These are phyloP conservation scores for Rosa persica DNA, from an alignment of 306 rosid genomes.

Conservation along the genomic window DNA sequence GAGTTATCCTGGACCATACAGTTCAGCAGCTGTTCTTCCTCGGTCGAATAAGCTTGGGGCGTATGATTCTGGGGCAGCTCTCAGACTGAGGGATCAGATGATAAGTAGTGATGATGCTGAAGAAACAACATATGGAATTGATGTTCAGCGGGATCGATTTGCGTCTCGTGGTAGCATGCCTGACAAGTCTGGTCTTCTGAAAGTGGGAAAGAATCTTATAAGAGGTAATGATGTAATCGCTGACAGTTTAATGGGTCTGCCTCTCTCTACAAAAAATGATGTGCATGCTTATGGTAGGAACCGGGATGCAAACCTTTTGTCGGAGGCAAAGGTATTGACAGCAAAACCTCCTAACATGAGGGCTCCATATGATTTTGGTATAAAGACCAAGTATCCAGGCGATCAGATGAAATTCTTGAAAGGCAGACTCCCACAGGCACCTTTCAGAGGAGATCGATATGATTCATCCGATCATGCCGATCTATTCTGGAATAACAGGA, in stretches of 20 bases:
- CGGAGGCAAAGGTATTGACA: conserved; percentile 47
- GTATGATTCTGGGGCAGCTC: conserved; percentile 50
- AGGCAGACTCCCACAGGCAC: conserved; percentile 43
- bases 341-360: conserved; percentile 55
- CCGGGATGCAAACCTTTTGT: conserved; percentile 38
- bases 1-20: conserved; percentile 47
- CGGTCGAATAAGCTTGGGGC: conserved; percentile 47
- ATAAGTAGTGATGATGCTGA: conserved; percentile 50
- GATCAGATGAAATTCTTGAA: conserved; percentile 51
- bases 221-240: conserved; percentile 53
- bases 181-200: conserved; percentile 54
- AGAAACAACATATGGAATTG: conserved; percentile 52
- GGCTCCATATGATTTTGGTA: conserved; percentile 50
- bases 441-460: conserved; percentile 37
- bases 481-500: conserved; percentile 42
- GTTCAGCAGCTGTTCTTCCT: conserved; percentile 53
- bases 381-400: conserved; percentile 54
- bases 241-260: conserved; percentile 50
- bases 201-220: conserved; percentile 55
- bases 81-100: conserved; percentile 56
- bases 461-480: conserved; percentile 51
- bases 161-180: conserved; percentile 32
- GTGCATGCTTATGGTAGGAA: conserved; percentile 49
- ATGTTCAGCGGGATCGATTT: conserved; percentile 48
- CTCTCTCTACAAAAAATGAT: conserved; percentile 63